Percentiles rank a stretch among this genome's conserved stretches.
Conservation (phyloP, 495 filamentous ascomycete genomes). For the Bacidia rubella region DNA sequence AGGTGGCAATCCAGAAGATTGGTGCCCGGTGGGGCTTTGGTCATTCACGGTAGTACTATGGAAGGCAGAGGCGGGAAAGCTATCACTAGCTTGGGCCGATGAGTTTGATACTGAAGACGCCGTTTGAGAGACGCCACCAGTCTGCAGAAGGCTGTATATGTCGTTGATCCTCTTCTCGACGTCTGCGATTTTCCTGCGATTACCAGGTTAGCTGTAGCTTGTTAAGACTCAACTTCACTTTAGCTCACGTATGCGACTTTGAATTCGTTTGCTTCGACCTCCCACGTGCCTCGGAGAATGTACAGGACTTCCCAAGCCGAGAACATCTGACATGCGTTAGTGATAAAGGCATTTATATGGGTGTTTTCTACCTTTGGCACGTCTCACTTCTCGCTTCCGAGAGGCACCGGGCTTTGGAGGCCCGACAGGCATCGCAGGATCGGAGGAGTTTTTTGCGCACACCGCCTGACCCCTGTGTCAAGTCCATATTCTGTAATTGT, state of each 20-base stretch:
- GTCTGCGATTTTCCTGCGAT: conserved; percentile 4
- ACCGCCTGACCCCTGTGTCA: not conserved
- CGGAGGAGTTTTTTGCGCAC: not conserved
- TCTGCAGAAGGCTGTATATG: conserved; percentile 5
- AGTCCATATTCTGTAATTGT: not conserved
- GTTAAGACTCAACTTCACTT: not conserved
- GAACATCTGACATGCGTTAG: not conserved
- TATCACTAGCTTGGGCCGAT: no score
- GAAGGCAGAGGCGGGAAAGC: no score
- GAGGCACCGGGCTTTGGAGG: conserved; percentile 7
- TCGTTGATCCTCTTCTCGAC: conserved; percentile 10
- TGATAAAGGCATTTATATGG: not conserved
- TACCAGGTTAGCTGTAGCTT: not conserved
- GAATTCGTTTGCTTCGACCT: not conserved
- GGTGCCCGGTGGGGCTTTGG: no score
- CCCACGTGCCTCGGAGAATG: conserved; percentile 5
- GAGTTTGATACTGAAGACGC: no score
- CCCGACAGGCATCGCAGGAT: conserved; percentile 8
- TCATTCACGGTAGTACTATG: no score
- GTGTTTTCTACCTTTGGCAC: conserved; percentile 8
- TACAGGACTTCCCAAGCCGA: conserved; percentile 7
- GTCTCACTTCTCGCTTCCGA: not conserved
- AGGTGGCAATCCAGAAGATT: not conserved
- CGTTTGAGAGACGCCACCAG: not conserved
- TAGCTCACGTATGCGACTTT: not conserved